Base-by-base conservation (phyloP, 208 protist genomes). In the Wallacemonas sp. region DNA sequence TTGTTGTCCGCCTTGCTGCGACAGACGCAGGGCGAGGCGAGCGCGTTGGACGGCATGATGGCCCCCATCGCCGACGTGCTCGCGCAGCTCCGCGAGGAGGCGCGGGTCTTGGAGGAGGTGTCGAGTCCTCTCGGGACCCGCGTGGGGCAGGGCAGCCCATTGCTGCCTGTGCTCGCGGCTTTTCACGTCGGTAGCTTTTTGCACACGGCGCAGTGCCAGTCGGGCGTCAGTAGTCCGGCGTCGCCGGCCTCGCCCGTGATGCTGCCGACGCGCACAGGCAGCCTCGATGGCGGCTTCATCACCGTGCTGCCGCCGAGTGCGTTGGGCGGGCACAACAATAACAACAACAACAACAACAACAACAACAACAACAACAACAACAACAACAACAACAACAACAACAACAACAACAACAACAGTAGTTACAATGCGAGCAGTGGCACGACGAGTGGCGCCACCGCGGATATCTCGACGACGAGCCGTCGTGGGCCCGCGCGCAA, bases 391-490 rank as follows among this genome's bases (percentile, higher is more conserved):
- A n/a, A 63, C 11, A 32, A 16, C 29, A 22, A 25, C n/a, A 32
- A 46, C 39, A 63, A 63, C 38, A 44, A 39, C 18, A 45, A 63
- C 39, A 63, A 25, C 25, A n/a, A 44, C 20, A 63, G 39, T 45
- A 25, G 32, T 41, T 14, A 39, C 36, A 39, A 12, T 39, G 36
- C 8, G 4, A 12, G 36, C 12, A 12, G n/a, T n/a, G n/a, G n/a
- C n/a, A n/a, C n/a, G n/a, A n/a, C n/a, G n/a, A n/a, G n/a, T n/a
- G 36, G 7, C 36, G 36, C 36, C 36, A 41, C 36, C 7, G 36
- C 36, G 0, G 20, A 20, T 41, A 12, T 31, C 3, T 42, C 52
- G 16, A 8, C 11, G 10, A 20, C 20, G 18, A 59, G 52, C 22
- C 52, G 14, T 3, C 52, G 1, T 12, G 52, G 52, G 5, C 52